Percentiles rank a stretch among this genome's conserved stretches.
phyloP scores from a whole-genome alignment of 495 filamentous ascomycete genomes.

The Penicillium cinerascens region DNA sequence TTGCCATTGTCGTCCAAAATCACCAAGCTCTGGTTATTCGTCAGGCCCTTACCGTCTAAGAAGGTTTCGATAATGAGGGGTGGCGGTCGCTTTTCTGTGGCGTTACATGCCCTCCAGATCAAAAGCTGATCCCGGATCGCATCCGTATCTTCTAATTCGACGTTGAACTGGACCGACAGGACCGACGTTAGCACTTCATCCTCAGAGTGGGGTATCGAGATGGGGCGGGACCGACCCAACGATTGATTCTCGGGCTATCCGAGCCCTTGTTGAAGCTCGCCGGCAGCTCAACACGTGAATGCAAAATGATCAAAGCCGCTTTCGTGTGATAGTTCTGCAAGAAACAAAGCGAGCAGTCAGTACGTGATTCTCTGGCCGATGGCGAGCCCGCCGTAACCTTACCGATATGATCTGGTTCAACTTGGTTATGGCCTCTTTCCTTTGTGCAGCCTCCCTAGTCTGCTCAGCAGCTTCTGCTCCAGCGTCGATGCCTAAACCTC shows the following conservation, averaged over 20 bases:
- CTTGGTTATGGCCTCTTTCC: constrained; percentile 63
- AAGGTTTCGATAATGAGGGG: constrained; percentile 88
- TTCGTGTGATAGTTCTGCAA: constrained; percentile 86
- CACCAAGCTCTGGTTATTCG: constrained; percentile 81
- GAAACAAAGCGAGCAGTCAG: constrained; percentile 5
- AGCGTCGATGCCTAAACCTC: constrained; percentile 41
- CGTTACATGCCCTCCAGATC: constrained; percentile 74
- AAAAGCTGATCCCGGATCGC: constrained; percentile 73
- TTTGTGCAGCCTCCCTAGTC: constrained; percentile 33
- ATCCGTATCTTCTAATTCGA: constrained; percentile 90
- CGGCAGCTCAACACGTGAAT: constrained; percentile 68
- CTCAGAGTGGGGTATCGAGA: neutral
- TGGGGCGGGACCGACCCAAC: constrained; percentile 71
- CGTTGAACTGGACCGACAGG: constrained; percentile 67
- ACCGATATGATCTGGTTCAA: constrained; percentile 91
- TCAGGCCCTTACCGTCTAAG: constrained; percentile 75
- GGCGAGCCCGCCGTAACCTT: constrained; percentile 17
- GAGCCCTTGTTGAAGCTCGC: constrained; percentile 57
- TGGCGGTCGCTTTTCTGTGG: constrained; percentile 72
- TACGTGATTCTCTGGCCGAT: neutral
- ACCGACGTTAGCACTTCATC: neutral
- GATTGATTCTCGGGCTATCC: constrained; percentile 66
- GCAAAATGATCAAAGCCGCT: constrained; percentile 78
- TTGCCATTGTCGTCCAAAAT: constrained; percentile 84
- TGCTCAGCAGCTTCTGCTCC: constrained; percentile 41